These are phyloP conservation scores for Piper longum DNA, from an alignment of 164 flowering plant genomes.

Conservation along the genomic window DNA sequence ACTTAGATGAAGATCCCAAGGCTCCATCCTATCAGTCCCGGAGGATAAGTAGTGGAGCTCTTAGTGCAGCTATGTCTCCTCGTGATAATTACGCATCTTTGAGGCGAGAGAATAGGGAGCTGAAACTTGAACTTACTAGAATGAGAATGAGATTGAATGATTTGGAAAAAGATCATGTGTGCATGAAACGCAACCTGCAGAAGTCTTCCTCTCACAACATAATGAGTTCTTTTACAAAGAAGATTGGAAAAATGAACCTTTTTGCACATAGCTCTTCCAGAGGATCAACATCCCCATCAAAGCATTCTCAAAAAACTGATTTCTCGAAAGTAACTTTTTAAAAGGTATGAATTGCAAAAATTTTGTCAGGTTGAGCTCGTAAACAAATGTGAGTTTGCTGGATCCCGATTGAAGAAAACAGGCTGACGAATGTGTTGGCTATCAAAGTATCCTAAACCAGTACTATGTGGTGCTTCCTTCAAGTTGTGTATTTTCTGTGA, in stretches of 20 bases:
- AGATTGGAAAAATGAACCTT: constrained; percentile 50
- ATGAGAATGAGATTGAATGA: constrained; percentile 58
- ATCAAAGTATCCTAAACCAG: too few species aligned
- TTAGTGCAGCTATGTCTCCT: constrained; percentile 10
- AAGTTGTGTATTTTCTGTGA: too few species aligned
- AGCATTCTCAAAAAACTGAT: constrained; percentile 52
- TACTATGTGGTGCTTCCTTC: too few species aligned
- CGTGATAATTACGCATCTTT: constrained; percentile 34
- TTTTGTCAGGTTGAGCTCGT: too few species aligned
- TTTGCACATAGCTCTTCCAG: constrained; percentile 60
- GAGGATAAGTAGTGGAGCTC: constrained; percentile 18
- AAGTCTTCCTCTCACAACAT: constrained; percentile 60
- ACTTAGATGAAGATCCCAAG: constrained; percentile 20
- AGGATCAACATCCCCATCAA: constrained; percentile 76
- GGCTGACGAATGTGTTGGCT: too few species aligned
- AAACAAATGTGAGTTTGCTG: too few species aligned
- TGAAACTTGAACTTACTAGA: constrained; percentile 57
- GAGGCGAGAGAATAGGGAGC: constrained; percentile 59
- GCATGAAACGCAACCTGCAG: constrained; percentile 74
- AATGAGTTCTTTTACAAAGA: constrained; percentile 63
- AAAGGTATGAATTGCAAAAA: too few species aligned
- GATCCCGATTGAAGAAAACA: too few species aligned
- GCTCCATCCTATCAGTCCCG: constrained; percentile 17
- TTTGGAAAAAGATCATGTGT: constrained; percentile 67
- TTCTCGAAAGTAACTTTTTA: constrained; percentile 6